These are phyloP conservation scores for Penicillium angulare DNA, from an alignment of 495 filamentous ascomycete genomes.

Conservation along the genomic window DNA sequence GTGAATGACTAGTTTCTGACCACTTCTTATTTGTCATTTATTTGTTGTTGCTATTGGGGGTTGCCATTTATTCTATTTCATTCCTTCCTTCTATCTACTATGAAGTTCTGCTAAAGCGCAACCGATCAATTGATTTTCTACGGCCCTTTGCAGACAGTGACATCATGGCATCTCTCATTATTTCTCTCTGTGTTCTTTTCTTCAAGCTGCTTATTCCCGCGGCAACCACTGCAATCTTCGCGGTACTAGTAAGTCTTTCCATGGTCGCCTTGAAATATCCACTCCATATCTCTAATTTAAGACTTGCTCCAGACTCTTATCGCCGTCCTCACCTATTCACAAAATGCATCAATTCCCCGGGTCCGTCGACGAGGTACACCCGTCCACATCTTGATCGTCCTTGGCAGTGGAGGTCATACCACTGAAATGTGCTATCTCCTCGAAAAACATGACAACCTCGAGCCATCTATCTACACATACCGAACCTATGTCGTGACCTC, in stretches of 20 bases:
- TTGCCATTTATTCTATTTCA: not conserved
- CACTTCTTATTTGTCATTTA: not conserved
- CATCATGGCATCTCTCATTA: constrained; percentile 19
- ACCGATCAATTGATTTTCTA: not conserved
- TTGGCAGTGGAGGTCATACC: constrained; percentile 93
- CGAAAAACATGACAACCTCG: constrained; percentile 37
- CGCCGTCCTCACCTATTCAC: constrained; percentile 29
- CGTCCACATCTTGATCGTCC: constrained; percentile 74
- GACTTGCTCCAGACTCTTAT: constrained; percentile 24
- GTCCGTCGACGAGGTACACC: constrained; percentile 32
- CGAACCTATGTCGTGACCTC: constrained; percentile 79
- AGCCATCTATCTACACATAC: constrained; percentile 54
- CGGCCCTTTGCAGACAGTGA: constrained; percentile 6
- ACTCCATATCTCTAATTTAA: not conserved
- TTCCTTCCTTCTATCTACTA: not conserved
- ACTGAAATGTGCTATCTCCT: constrained; percentile 89
- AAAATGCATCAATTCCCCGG: constrained; percentile 32
- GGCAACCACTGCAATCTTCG: constrained; percentile 9
- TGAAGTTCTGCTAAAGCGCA: not conserved
- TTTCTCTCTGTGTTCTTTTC: constrained; percentile 1
- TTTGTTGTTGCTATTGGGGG: not conserved
- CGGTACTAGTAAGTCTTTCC: constrained; percentile 19
- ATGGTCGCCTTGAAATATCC: not conserved
- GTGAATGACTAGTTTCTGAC: not conserved
- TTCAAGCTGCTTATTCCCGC: constrained; percentile 7